phyloP scores from a whole-genome alignment of 2,329 filamentous ascomycete genomes.

The Verticillium nubilum region DNA sequence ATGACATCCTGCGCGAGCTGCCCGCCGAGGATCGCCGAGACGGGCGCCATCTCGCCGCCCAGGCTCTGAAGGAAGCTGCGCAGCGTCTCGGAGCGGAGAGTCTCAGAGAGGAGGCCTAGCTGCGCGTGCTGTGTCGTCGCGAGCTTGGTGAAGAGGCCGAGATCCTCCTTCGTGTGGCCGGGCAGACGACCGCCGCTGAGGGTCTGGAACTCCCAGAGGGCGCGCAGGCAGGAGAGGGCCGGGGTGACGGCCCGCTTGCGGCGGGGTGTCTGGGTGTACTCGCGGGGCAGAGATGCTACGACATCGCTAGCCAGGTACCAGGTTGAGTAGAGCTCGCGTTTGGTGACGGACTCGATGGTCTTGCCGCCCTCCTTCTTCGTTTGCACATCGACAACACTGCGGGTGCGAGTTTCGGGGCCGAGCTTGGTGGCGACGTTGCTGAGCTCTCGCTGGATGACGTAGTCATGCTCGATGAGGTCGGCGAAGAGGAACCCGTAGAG shows the following conservation, averaged over 20 bases:
- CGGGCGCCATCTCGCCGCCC: conserved; percentile 76
- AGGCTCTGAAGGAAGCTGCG: conserved; percentile 84
- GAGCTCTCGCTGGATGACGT: conserved; percentile 78
- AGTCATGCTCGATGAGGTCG: conserved; percentile 86
- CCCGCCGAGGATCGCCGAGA: conserved; percentile 83
- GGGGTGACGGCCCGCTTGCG: conserved; percentile 76
- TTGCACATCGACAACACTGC: conserved; percentile 66
- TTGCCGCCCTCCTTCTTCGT: conserved; percentile 67
- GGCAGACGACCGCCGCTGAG: conserved; percentile 48
- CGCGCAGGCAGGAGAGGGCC: conserved; percentile 77
- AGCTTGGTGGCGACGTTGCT: conserved; percentile 63
- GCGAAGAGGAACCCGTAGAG: conserved; percentile 94
- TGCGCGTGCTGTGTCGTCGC: conserved; percentile 74
- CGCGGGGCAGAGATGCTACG: conserved; percentile 59
- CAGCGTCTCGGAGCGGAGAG: conserved; percentile 65
- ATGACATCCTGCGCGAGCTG: conserved; percentile 94
- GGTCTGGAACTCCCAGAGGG: conserved; percentile 82
- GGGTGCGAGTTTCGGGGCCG: conserved; percentile 68
- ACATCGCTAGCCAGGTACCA: conserved; percentile 77
- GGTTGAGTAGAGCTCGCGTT: conserved; percentile 85
- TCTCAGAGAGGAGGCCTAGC: conserved; percentile 63
- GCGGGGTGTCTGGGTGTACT: conserved; percentile 59
- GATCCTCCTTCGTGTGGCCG: conserved; percentile 53
- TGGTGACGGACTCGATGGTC: conserved; percentile 79
- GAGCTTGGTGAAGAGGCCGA: conserved; percentile 70